Evolutionary conservation across 1,284 basidiomycete species (phyloP).

Genomic region (Trichosporon coremiiforme): DNA sequence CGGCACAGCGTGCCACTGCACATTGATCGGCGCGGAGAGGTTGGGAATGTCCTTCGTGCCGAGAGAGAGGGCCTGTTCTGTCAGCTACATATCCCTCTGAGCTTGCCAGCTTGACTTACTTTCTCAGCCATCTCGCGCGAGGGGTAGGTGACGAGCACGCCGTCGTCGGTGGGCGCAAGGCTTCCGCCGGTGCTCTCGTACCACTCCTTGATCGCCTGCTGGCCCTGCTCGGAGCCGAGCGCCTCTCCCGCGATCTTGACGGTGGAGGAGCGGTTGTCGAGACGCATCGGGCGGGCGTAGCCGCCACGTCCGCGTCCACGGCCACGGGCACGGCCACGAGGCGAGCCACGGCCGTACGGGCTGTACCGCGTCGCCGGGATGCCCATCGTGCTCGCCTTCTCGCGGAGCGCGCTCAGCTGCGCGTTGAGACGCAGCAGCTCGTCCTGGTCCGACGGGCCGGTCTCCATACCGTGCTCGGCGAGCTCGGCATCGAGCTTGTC

Average conservation of each 20-base stretch:
- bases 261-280: slow-evolving; percentile 86
- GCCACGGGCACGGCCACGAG: slow-evolving; percentile 64
- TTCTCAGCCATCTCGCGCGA: slow-evolving; percentile 52
- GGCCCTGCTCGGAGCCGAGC: slow-evolving; percentile 54
- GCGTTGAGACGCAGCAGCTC: slow-evolving; percentile 48
- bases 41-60: slow-evolving; percentile 46
- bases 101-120: slow-evolving; percentile 36
- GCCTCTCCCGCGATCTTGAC: slow-evolving; percentile 71
- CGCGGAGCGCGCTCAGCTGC: slow-evolving; percentile 46
- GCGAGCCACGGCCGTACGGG: slow-evolving; percentile 66
- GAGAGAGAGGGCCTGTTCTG: slow-evolving; percentile 41
- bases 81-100: slow-evolving; percentile 3
- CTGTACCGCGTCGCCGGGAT: slow-evolving; percentile 53
- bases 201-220: slow-evolving; percentile 71
- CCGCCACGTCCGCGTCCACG: slow-evolving; percentile 64
- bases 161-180: slow-evolving; percentile 30
- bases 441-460: slow-evolving; percentile 58
- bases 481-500: slow-evolving; percentile 60
- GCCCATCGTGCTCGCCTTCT: slow-evolving; percentile 63
- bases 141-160: slow-evolving; percentile 48
- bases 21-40: slow-evolving; percentile 34
- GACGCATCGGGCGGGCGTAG: slow-evolving; percentile 65
- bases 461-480: slow-evolving; percentile 67
- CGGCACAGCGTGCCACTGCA: slow-evolving; percentile 39
- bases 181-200: slow-evolving; percentile 66